Evolutionary conservation across 2,329 filamentous ascomycete species (phyloP).

Genomic region (Calonectria pauciramosa): DNA sequence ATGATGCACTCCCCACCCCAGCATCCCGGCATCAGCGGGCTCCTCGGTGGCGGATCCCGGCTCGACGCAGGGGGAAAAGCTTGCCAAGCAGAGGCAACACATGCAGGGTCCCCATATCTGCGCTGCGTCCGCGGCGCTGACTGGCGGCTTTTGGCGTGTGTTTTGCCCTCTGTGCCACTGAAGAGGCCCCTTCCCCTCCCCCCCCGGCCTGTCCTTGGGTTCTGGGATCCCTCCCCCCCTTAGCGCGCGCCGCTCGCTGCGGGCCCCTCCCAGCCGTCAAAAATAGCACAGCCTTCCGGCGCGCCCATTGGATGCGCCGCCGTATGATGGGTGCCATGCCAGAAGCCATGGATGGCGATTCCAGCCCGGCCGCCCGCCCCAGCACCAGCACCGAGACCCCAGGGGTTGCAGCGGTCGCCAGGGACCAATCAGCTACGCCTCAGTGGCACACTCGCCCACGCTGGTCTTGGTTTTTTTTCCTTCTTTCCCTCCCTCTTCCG

Average conservation of each 20-base stretch:
- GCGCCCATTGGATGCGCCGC: conserved; percentile 18
- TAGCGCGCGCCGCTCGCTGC: not conserved
- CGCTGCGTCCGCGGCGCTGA: not conserved
- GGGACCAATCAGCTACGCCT: not conserved
- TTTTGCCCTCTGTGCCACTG: not conserved
- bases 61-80: conserved; percentile 10
- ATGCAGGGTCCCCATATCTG: conserved; percentile 8
- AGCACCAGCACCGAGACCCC: not conserved
- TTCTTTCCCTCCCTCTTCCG: not conserved
- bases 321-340: conserved; percentile 24
- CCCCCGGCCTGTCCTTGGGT: not conserved
- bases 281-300: conserved; percentile 41
- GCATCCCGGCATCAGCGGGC: conserved; percentile 19
- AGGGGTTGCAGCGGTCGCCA: conserved; percentile 11
- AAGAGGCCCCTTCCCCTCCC: not conserved
- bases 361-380: not conserved
- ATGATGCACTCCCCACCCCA: not conserved
- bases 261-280: conserved; percentile 35
- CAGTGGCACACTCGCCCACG: not conserved
- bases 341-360: not conserved
- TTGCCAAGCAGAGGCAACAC: not conserved
- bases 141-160: not conserved
- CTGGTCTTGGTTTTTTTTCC: conserved; percentile 6
- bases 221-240: not conserved
- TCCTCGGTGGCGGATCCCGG: conserved; percentile 8